Percentiles rank a stretch among this genome's conserved stretches.
phyloP scores from a whole-genome alignment of 202 grass and related monocot species.

The Panicum virgatum region DNA sequence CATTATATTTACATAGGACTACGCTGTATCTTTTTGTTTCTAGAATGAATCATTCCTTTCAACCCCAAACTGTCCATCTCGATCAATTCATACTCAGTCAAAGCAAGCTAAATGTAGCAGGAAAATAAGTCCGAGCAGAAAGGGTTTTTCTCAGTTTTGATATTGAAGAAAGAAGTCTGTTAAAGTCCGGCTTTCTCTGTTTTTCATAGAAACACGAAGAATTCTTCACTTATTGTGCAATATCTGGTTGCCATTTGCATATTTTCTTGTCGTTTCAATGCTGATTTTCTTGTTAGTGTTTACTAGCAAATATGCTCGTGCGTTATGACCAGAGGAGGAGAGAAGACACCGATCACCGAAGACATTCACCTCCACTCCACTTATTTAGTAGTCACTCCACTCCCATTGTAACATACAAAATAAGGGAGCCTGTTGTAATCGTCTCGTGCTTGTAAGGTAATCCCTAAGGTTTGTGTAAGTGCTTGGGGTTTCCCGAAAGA shows the following conservation, averaged over 20 bases:
- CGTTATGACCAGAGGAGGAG: no score
- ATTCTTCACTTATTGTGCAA: neutral
- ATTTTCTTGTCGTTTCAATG: neutral
- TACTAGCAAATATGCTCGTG: no score
- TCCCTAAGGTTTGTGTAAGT: no score
- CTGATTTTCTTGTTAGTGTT: neutral
- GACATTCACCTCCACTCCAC: no score
- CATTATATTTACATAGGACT: neutral
- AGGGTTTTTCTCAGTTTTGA: constrained; percentile 8
- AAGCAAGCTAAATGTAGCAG: constrained; percentile 10
- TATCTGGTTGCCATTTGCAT: neutral
- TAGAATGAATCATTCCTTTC: constrained; percentile 20
- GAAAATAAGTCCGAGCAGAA: constrained; percentile 21
- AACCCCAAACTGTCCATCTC: neutral
- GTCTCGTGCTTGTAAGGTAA: no score
- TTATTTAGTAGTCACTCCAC: no score
- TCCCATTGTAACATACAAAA: no score
- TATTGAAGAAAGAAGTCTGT: neutral
- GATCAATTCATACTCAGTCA: neutral
- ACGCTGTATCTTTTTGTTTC: neutral
- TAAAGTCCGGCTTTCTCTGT: neutral
- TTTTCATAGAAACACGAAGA: neutral
- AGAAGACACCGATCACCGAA: no score
- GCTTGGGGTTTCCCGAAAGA: no score
- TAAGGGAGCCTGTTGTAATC: no score